Percentiles rank a stretch among this genome's conserved stretches.
phyloP scores from a whole-genome alignment of 768 basidiomycete genomes.

The Boletus subcaerulescens region DNA sequence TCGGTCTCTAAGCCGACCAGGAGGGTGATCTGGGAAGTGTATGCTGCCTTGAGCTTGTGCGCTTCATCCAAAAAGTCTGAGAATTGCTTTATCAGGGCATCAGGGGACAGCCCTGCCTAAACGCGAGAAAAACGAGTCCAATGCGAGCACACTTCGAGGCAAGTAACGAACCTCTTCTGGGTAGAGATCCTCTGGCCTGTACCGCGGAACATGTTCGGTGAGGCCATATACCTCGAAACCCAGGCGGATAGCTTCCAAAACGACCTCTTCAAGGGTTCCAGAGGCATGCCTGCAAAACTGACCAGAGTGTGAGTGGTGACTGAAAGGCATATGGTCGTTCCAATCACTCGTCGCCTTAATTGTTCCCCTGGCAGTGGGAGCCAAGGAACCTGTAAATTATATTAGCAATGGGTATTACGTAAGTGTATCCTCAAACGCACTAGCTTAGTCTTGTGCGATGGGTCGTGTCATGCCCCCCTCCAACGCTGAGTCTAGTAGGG shows the following conservation, averaged over 20 bases:
- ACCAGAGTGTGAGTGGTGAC: constrained; percentile 91
- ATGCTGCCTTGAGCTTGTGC: constrained; percentile 62
- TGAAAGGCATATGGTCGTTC: constrained; percentile 52
- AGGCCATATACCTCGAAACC: constrained; percentile 83
- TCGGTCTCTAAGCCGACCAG: constrained; percentile 94
- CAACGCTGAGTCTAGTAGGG: no score
- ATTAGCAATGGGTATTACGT: constrained; percentile 14
- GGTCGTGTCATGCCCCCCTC: no score
- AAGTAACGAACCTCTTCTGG: constrained; percentile 80
- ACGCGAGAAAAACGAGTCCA: constrained; percentile 15
- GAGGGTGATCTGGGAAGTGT: constrained; percentile 66
- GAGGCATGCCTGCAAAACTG: constrained; percentile 91
- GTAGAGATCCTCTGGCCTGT: constrained; percentile 77
- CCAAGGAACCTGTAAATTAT: constrained; percentile 4
- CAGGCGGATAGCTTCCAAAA: constrained; percentile 72
- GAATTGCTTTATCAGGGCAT: constrained; percentile 62
- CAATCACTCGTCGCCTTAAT: not conserved
- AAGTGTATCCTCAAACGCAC: not conserved
- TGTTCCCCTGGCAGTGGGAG: not conserved
- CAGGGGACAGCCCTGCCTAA: constrained; percentile 55
- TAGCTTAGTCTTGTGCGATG: no score
- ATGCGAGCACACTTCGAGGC: constrained; percentile 3
- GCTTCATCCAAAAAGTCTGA: constrained; percentile 74
- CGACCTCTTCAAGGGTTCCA: constrained; percentile 78
- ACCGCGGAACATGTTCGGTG: constrained; percentile 92